These are phyloP conservation scores for Warburgia ugandensis DNA, from an alignment of 164 flowering plant species.

Conservation along the genomic window DNA sequence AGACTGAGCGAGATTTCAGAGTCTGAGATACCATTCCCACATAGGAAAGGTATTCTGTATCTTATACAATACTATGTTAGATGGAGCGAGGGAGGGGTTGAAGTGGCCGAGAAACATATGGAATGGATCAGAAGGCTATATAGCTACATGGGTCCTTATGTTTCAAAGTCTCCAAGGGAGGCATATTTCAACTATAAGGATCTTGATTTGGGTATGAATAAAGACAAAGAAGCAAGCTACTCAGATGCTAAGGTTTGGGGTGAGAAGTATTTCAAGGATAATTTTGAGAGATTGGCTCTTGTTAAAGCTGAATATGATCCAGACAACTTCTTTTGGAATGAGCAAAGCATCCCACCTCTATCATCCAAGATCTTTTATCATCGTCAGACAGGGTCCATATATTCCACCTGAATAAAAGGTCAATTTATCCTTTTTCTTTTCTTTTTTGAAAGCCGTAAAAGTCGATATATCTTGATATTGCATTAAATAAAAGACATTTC, in stretches of 20 bases:
- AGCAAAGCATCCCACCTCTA: slow-evolving; percentile 9
- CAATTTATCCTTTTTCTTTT: too few species aligned
- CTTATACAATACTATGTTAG: slow-evolving; percentile 7
- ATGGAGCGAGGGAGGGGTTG: slow-evolving; percentile 9
- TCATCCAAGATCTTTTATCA: too few species aligned
- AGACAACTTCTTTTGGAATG: slow-evolving; percentile 14
- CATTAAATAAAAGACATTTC: too few species aligned
- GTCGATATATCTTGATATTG: too few species aligned
- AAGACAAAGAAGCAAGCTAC: slow-evolving; percentile 5
- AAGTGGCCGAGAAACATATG: slow-evolving; percentile 2
- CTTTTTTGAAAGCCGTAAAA: too few species aligned
- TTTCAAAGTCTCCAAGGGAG: slow-evolving; percentile 14
- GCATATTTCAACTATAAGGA: slow-evolving; percentile 21
- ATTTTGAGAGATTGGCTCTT: slow-evolving; percentile 21
- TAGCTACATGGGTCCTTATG: slow-evolving; percentile 17
- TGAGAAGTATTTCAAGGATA: slow-evolving; percentile 17
- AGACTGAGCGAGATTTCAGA: slow-evolving; percentile 14
- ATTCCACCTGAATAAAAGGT: too few species aligned
- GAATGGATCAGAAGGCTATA: slow-evolving; percentile 16
- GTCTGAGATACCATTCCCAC: slow-evolving; percentile 20
- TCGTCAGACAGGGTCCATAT: too few species aligned
- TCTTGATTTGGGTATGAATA: slow-evolving; percentile 20
- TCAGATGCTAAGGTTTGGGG: slow-evolving; percentile 15
- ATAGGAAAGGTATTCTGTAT: slow-evolving; percentile 9
- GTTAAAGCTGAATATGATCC: slow-evolving; percentile 21